Evolutionary conservation across 768 basidiomycete genomes (phyloP), one percentile per base, ranked within the genome.

Genomic region (Basidioascus undulatus): DNA sequence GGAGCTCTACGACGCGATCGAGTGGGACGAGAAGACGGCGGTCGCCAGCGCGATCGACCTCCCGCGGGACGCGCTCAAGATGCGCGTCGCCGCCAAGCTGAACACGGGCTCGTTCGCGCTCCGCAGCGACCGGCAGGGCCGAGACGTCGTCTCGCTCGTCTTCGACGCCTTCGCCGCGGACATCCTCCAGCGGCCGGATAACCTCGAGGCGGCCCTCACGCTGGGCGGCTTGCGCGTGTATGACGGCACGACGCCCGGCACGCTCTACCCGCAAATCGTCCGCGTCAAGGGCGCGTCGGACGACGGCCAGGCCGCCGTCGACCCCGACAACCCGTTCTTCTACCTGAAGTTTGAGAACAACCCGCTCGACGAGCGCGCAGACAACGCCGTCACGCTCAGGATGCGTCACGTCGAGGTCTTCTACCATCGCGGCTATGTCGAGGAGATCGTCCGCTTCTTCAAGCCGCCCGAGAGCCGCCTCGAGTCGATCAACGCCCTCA

Each of bases 331-430:
- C 37, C 62, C 63, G 3, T 94, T 98, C 64, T 83, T 98, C 59
- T 80, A 71, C 50, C 61, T 87, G 51, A 82, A 80, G 54, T 78
- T 86, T 49, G 92, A 96, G 60, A 74, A 74, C 43, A 84, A 79
- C 47, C 92, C 89, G 8, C 62, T 94, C 31, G 83, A 92, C 55
- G 73, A 76, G 39, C 71, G 81, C 33, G 84, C 92, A 20, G 89
- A 96, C 55, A 89, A 68, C 51, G 82, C 78, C 1, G 62, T 98
- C 40, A 79, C 77, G 11, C 69, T 87, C 35, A 74, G 73, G 42
- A 78, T 94, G 79, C 71, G 81, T 10, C 78, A 89, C 51, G 78
- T 89, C 74, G 89, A 96, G 59, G 76, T 98, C 47, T 79, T 98
- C 32, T 98, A 98, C 54, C 84, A 94, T 54, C 71, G 65, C 52